These are phyloP conservation scores for Helotiales sp. DNA, from an alignment of 2,329 filamentous ascomycete genomes.

Conservation along the genomic window DNA sequence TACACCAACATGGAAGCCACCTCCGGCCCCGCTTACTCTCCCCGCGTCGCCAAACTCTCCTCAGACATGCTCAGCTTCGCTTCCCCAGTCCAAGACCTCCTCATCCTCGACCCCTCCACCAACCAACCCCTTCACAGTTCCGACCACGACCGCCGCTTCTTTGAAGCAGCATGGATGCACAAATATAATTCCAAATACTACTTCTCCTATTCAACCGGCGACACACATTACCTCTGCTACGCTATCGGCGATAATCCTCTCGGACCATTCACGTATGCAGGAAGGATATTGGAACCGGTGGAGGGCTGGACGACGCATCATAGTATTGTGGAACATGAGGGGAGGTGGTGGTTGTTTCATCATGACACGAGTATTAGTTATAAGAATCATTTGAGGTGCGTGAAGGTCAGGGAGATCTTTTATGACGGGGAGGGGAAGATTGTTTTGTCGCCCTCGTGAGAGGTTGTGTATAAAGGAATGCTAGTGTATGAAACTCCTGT, in stretches of 20 bases:
- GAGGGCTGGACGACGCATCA: constrained; percentile 82
- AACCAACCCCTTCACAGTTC: constrained; percentile 58
- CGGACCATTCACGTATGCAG: constrained; percentile 72
- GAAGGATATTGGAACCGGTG: constrained; percentile 72
- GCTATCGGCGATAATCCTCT: constrained; percentile 63
- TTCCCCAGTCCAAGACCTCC: constrained; percentile 55
- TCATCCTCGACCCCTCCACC: constrained; percentile 63
- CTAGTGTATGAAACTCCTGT: neutral
- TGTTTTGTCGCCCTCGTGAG: constrained; percentile 20
- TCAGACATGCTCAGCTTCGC: constrained; percentile 67
- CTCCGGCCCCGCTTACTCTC: constrained; percentile 60
- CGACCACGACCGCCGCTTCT: constrained; percentile 75
- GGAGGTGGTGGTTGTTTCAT: constrained; percentile 73
- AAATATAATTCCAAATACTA: constrained; percentile 70
- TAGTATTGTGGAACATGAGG: constrained; percentile 72
- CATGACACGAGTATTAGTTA: constrained; percentile 70
- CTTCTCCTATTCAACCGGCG: constrained; percentile 76
- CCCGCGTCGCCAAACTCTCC: constrained; percentile 64
- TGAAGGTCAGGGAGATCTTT: constrained; percentile 74
- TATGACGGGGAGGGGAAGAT: constrained; percentile 69
- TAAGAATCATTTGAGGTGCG: constrained; percentile 69
- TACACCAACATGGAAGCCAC: constrained; percentile 59
- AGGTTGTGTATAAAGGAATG: neutral
- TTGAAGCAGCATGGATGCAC: constrained; percentile 80
- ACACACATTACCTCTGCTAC: constrained; percentile 74